Evolutionary conservation across 352 stramenopile species (phyloP).

Genomic region (Pythium phragmiticola): DNA sequence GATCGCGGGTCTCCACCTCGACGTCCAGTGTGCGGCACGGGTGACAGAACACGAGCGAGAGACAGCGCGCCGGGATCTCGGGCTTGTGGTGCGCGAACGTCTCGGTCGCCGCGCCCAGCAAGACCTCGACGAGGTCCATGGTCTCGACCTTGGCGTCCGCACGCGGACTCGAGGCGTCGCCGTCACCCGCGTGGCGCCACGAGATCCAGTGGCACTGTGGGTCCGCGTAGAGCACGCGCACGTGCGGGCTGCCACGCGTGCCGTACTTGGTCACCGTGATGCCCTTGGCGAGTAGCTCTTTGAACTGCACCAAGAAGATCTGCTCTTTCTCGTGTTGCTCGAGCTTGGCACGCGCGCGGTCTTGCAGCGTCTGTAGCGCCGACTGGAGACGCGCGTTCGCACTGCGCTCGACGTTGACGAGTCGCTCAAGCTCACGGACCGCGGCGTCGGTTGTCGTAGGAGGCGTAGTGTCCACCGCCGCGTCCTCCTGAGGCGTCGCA

Average conservation of each 20-base stretch:
- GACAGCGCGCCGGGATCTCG: conserved; percentile 37
- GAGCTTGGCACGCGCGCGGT: conserved; percentile 23
- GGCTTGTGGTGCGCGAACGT: conserved; percentile 40
- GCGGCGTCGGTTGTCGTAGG: conserved; percentile 16
- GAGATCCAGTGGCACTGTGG: conserved; percentile 57
- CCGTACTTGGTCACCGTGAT: conserved; percentile 62
- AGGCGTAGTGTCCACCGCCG: background rate
- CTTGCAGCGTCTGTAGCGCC: conserved; percentile 38
- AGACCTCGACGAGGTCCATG: conserved; percentile 48
- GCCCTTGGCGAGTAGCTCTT: conserved; percentile 48
- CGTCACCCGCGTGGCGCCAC: conserved; percentile 36
- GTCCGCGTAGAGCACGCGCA: conserved; percentile 56
- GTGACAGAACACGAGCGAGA: conserved; percentile 72
- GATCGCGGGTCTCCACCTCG: conserved; percentile 50
- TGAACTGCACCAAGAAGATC: conserved; percentile 51
- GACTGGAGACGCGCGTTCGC: conserved; percentile 34
- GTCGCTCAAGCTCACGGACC: conserved; percentile 27
- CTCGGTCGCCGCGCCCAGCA: conserved; percentile 47
- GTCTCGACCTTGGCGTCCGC: conserved; percentile 51
- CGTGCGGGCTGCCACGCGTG: conserved; percentile 40
- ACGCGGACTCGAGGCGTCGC: conserved; percentile 35
- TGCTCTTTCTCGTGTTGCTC: conserved; percentile 39
- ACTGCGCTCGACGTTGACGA: conserved; percentile 24
- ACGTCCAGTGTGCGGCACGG: conserved; percentile 72
- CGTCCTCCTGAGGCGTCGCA: background rate